Conservation (phyloP, 441 rosid genomes). For the Eutrema salsugineum region DNA sequence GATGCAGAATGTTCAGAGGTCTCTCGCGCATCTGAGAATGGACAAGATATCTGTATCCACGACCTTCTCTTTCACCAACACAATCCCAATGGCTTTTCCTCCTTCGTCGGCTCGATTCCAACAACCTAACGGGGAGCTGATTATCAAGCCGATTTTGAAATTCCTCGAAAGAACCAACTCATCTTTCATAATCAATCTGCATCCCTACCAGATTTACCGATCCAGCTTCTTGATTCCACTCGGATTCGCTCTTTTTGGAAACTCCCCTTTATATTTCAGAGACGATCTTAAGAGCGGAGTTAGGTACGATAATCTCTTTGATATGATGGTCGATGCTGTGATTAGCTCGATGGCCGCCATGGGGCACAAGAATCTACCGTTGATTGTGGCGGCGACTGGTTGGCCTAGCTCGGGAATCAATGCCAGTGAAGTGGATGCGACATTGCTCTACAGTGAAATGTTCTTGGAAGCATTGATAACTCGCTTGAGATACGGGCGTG, state of each 20-base stretch:
- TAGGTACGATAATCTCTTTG: no score
- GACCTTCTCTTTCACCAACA: slow-evolving; percentile 72
- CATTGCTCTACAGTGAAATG: no score
- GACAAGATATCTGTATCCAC: slow-evolving; percentile 59
- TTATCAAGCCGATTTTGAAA: slow-evolving; percentile 63
- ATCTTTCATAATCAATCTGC: slow-evolving; percentile 65
- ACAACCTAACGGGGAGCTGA: slow-evolving; percentile 51
- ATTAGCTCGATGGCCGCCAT: no score
- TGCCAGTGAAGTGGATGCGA: no score
- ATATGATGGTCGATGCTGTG: no score
- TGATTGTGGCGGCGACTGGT: no score
- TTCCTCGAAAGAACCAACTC: slow-evolving; percentile 68
- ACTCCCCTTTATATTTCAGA: no score
- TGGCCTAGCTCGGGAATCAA: no score
- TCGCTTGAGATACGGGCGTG: no score
- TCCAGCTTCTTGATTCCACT: slow-evolving; percentile 63
- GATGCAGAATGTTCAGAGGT: slow-evolving; percentile 46
- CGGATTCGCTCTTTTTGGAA: neutral
- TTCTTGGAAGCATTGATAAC: no score
- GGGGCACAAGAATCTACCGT: no score
- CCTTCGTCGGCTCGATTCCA: slow-evolving; percentile 73
- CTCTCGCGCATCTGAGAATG: slow-evolving; percentile 60
- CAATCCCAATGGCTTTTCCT: slow-evolving; percentile 65
- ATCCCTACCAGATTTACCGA: slow-evolving; percentile 71
- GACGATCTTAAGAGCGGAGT: no score